These are phyloP conservation scores for Prunella vulgaris DNA, from an alignment of 257 asterid species.

Conservation along the genomic window DNA sequence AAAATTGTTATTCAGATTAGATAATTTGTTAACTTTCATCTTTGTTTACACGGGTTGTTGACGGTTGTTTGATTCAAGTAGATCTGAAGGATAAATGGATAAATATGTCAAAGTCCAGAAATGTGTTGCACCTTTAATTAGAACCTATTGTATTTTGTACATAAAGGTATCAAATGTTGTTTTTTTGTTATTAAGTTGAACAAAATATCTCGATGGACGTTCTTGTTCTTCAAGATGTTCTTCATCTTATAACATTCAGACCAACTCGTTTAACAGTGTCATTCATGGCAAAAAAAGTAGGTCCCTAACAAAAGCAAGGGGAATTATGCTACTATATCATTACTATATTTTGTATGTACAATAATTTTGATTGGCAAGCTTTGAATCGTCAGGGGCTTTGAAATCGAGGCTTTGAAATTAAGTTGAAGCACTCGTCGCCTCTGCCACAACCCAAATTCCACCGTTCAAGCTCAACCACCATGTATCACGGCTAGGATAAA, in stretches of 20 bases:
- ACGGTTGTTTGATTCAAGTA: constrained; percentile 38
- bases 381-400: no score
- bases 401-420: no score
- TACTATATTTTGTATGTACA: constrained; percentile 1
- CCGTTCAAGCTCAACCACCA: no score
- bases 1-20: neutral
- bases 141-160: constrained; percentile 12
- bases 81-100: constrained; percentile 97
- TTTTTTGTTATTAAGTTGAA: no score
- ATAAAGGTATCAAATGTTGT: neutral
- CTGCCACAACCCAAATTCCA: no score
- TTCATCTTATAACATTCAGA: neutral
- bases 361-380: no score
- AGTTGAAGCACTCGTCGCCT: no score
- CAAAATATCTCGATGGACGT: no score
- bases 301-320: no score
- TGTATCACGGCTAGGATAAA: no score
- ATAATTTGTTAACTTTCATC: neutral
- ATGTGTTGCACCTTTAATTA: neutral
- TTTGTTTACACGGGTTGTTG: constrained; percentile 3
- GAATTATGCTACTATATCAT: constrained; percentile 25
- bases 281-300: constrained; percentile 44
- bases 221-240: neutral
- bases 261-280: neutral
- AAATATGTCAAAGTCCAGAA: constrained; percentile 36